Conservation (phyloP, 129 eudicot genomes). For the Chrysanthemum seticuspe region DNA sequence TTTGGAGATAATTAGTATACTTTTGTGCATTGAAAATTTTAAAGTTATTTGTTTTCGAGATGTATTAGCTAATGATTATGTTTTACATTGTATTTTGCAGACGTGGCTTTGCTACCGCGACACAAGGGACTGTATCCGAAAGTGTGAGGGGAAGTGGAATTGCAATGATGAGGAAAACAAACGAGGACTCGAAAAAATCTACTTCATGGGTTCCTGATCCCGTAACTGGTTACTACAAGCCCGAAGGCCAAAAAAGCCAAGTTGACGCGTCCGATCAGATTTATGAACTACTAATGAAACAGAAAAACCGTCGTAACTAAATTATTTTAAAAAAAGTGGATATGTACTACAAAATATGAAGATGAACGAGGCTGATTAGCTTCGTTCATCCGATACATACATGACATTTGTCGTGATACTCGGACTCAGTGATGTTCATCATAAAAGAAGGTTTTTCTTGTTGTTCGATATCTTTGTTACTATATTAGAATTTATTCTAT, state of each 20-base stretch:
- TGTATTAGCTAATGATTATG: neutral
- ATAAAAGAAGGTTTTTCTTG: neutral
- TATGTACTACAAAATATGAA: neutral
- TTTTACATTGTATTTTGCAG: conserved; percentile 22
- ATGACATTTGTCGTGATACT: neutral
- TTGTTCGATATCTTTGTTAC: neutral
- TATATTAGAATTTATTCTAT: neutral
- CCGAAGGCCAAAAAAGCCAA: conserved; percentile 46
- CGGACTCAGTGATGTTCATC: neutral
- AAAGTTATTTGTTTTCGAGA: neutral
- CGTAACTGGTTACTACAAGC: conserved; percentile 75
- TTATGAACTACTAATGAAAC: conserved; percentile 48
- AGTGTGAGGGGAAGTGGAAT: conserved; percentile 31
- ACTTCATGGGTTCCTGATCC: conserved; percentile 88
- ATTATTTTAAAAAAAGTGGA: neutral
- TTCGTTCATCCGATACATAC: conserved; percentile 5
- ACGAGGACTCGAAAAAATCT: conserved; percentile 42
- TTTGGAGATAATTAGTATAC: neutral
- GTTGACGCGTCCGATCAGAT: conserved; percentile 56
- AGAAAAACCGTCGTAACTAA: conserved; percentile 33
- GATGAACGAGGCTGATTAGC: conserved; percentile 5
- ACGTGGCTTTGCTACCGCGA: conserved; percentile 59
- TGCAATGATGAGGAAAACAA: conserved; percentile 42
- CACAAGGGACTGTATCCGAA: conserved; percentile 43
- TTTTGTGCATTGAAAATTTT: neutral